phyloP scores from a whole-genome alignment of 2,329 filamentous ascomycete genomes.

The Hymenoscyphus fraxineus region DNA sequence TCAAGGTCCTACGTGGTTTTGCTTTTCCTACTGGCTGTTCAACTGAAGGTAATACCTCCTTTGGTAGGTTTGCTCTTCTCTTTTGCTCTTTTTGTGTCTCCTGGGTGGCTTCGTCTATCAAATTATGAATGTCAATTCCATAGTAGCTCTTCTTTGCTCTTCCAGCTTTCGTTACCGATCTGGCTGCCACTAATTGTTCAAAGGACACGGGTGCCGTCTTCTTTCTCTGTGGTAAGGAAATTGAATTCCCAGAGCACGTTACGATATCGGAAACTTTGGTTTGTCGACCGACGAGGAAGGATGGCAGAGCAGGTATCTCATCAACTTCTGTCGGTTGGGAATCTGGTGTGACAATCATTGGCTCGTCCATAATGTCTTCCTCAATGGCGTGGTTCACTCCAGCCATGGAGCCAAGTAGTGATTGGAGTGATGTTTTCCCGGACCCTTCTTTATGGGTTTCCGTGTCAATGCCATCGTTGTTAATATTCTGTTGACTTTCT shows the following conservation, averaged over 20 bases:
- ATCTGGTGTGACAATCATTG: constrained; percentile 2
- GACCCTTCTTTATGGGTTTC: neutral
- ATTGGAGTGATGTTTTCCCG: constrained; percentile 7
- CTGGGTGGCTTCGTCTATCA: constrained; percentile 68
- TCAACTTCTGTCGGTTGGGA: neutral
- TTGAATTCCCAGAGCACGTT: constrained; percentile 46
- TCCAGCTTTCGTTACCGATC: constrained; percentile 63
- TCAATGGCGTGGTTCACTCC: neutral
- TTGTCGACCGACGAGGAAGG: constrained; percentile 20
- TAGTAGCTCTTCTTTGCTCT: constrained; percentile 77
- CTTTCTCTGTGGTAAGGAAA: constrained; percentile 54
- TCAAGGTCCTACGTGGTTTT: constrained; percentile 44
- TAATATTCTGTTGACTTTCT: neutral
- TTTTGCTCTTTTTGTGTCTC: constrained; percentile 36
- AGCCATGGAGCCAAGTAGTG: constrained; percentile 5
- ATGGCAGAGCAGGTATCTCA: constrained; percentile 19
- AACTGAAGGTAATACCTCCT: constrained; percentile 38
- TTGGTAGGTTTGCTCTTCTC: constrained; percentile 42
- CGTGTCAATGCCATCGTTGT: neutral
- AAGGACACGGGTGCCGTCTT: constrained; percentile 49
- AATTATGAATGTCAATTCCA: constrained; percentile 82
- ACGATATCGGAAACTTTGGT: constrained; percentile 24
- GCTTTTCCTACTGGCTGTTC: constrained; percentile 34
- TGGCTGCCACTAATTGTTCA: constrained; percentile 63
- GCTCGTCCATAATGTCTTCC: neutral